These are phyloP conservation scores for Rhynchospora tenuis DNA, from an alignment of 176 grass and related monocot species.

Conservation along the genomic window DNA sequence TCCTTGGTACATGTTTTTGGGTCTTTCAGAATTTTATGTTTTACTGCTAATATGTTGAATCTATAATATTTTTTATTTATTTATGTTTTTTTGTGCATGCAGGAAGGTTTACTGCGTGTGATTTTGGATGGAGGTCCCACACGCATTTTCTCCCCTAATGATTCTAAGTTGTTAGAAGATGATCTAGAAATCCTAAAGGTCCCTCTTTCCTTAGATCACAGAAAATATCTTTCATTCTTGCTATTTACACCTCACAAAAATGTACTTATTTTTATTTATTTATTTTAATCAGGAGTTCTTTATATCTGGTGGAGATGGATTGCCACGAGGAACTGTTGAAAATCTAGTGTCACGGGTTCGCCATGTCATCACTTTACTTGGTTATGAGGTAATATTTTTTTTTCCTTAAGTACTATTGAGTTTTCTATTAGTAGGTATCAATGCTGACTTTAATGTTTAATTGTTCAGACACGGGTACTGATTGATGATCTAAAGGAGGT, in stretches of 20 bases:
- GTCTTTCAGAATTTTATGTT: slow-evolving; percentile 19
- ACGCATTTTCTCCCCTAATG: slow-evolving; percentile 64
- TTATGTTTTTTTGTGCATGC: slow-evolving; percentile 20
- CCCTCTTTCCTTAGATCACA: slow-evolving; percentile 10
- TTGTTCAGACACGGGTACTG: slow-evolving; percentile 67
- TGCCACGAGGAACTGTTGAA: slow-evolving; percentile 98
- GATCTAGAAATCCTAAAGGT: slow-evolving; percentile 99
- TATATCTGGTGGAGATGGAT: slow-evolving; percentile 96
- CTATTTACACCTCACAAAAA: slow-evolving; percentile 6
- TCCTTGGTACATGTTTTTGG: slow-evolving; percentile 59
- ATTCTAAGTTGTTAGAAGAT: slow-evolving; percentile 72
- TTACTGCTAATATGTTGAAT: background rate
- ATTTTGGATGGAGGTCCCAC: slow-evolving; percentile 94
- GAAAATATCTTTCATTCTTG: slow-evolving; percentile 2
- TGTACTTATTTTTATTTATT: slow-evolving; percentile 6
- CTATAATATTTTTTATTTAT: background rate
- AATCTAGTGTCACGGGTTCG: slow-evolving; percentile 74
- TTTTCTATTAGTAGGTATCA: background rate
- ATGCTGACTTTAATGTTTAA: background rate
- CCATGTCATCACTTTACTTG: slow-evolving; percentile 77
- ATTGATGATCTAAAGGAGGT: slow-evolving; percentile 83
- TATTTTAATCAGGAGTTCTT: slow-evolving; percentile 77
- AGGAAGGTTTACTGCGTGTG: slow-evolving; percentile 94
- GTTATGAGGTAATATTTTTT: slow-evolving; percentile 63
- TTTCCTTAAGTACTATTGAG: slow-evolving; percentile 11